Evolutionary conservation across 108 stramenopile genomes (phyloP).

Genomic region (Nannochloropsis granulata): DNA sequence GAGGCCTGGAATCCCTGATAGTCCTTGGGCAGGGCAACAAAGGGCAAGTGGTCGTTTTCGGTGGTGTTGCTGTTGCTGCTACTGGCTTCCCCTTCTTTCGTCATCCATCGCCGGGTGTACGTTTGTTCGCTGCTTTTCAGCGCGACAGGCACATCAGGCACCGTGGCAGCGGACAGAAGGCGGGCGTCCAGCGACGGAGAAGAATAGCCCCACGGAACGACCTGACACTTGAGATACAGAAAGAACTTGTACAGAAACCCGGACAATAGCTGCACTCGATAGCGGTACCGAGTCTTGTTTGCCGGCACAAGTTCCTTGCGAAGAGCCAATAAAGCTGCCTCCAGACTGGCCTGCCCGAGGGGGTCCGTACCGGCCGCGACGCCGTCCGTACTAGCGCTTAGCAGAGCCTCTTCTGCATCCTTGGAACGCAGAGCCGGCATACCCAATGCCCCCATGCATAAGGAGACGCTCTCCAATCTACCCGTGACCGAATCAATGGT

Average conservation of each 20-base stretch:
- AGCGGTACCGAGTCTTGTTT: not conserved
- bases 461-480: not conserved
- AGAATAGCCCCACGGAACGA: not conserved
- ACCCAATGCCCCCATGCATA: not conserved
- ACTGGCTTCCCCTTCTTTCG: not conserved
- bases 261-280: not conserved
- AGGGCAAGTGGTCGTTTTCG: not conserved
- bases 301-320: not conserved
- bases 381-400: not conserved
- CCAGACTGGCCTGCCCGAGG: not conserved
- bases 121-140: not conserved
- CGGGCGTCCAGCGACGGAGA: not conserved
- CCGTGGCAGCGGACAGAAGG: not conserved
- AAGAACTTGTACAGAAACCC: not conserved
- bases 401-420: not conserved
- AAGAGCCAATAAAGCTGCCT: not conserved
- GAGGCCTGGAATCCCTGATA: conserved; percentile 12
- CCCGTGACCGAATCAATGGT: not conserved
- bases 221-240: not conserved
- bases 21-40: conserved; percentile 3
- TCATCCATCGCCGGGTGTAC: not conserved
- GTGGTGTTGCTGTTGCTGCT: not conserved
- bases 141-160: not conserved
- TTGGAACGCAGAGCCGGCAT: not conserved
- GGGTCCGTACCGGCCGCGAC: not conserved